A percentile compares a stretch with the other conserved stretches of the same genome.
phyloP scores from a whole-genome alignment of 208 protist species.

The Trypanosoma brucei region DNA sequence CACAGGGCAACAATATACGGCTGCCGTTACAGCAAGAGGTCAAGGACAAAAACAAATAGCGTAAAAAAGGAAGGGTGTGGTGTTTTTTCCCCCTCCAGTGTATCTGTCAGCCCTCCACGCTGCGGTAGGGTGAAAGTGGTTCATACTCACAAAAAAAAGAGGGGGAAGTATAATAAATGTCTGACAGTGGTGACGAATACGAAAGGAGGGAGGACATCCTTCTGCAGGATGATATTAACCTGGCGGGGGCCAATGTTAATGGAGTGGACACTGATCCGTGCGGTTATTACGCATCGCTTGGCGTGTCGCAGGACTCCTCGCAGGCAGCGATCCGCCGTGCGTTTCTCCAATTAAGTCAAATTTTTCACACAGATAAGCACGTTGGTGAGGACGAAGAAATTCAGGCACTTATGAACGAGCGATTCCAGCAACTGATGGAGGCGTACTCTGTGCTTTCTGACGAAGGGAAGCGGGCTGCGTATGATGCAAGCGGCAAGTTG shows the following conservation, averaged over 20 bases:
- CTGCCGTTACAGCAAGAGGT: no score
- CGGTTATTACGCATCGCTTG: constrained; percentile 79
- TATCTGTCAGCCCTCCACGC: no score
- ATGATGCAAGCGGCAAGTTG: constrained; percentile 52
- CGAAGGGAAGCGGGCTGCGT: constrained; percentile 62
- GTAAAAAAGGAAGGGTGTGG: no score
- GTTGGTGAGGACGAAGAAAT: constrained; percentile 25
- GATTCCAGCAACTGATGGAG: constrained; percentile 76
- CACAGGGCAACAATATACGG: no score
- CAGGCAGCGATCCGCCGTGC: constrained; percentile 65
- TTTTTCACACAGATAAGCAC: constrained; percentile 88
- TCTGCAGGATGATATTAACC: neutral
- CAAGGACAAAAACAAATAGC: no score
- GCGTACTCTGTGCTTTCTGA: constrained; percentile 80
- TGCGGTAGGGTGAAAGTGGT: no score
- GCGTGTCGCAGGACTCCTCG: constrained; percentile 41
- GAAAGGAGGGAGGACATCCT: constrained; percentile 11
- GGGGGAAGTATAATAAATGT: no score
- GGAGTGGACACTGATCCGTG: constrained; percentile 31
- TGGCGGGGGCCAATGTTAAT: neutral
- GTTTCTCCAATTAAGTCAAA: constrained; percentile 73
- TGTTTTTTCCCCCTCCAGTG: no score
- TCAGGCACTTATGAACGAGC: constrained; percentile 64
- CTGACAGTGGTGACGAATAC: neutral
- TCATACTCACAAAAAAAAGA: no score